phyloP scores from a whole-genome alignment of 345 rosid genomes.

The Eucalyptus guilfoylei region DNA sequence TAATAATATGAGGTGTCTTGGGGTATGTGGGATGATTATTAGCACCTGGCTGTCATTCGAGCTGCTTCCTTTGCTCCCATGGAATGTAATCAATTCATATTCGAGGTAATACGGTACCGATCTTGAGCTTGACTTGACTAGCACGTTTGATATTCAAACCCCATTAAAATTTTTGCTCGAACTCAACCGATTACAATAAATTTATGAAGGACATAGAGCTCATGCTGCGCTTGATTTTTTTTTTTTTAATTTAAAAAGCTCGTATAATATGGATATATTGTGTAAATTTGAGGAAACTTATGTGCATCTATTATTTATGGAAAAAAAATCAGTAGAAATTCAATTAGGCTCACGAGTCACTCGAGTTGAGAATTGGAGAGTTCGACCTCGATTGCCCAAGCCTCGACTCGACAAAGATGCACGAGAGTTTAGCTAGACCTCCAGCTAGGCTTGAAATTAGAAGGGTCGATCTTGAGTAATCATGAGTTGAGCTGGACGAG shows the following conservation, averaged over 20 bases:
- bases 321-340: neutral
- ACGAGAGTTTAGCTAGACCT: neutral
- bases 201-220: neutral
- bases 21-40: neutral
- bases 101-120: neutral
- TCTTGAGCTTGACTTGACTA: neutral
- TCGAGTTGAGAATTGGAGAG: neutral
- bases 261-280: neutral
- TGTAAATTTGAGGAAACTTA: neutral
- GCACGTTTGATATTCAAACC: neutral
- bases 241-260: neutral
- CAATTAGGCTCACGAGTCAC: neutral
- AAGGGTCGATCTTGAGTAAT: neutral
- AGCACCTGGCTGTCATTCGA: neutral
- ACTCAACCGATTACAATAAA: neutral
- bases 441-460: neutral
- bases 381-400: neutral
- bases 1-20: neutral
- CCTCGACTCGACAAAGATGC: neutral
- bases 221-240: neutral
- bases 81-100: neutral
- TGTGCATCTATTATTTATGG: neutral
- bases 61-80: neutral
- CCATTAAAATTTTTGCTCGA: neutral
- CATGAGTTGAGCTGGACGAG: neutral